Conservation (phyloP, 257 asterid genomes). For the Scutellaria minor region DNA sequence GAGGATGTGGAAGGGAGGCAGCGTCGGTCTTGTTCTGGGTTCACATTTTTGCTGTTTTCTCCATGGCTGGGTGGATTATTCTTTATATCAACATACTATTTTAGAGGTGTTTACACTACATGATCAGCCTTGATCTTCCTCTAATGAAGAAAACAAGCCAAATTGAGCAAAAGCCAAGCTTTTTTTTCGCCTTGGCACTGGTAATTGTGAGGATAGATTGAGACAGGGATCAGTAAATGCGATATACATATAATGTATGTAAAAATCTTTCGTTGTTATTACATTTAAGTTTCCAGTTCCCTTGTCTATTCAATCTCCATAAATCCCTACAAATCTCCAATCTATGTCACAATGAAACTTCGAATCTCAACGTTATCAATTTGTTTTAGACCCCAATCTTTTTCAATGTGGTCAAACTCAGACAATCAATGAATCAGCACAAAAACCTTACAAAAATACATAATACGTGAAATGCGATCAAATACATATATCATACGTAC, state of each 20-base stretch:
- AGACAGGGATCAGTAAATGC: neutral
- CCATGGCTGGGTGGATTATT: slow-evolving; percentile 98
- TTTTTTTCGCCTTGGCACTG: slow-evolving; percentile 1
- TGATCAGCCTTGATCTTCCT: neutral
- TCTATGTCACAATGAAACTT: too few relatives aligned
- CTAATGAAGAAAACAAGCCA: neutral
- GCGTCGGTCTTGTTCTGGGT: slow-evolving; percentile 98
- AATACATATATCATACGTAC: neutral
- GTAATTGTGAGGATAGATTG: slow-evolving; percentile 6
- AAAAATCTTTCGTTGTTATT: neutral
- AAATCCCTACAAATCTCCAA: too few relatives aligned
- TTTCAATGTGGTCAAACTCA: too few relatives aligned
- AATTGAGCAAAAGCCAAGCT: slow-evolving; percentile 18
- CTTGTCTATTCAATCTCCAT: neutral
- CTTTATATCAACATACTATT: slow-evolving; percentile 85
- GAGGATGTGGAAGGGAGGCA: slow-evolving; percentile 97
- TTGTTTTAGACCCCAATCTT: too few relatives aligned
- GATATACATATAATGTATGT: neutral
- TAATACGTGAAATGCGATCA: neutral
- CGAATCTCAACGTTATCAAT: too few relatives aligned
- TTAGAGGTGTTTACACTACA: slow-evolving; percentile 32
- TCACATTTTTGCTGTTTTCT: slow-evolving; percentile 87
- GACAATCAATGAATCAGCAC: too few relatives aligned
- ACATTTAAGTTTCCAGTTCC: neutral
- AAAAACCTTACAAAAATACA: neutral